Conservation (phyloP, 2,329 filamentous ascomycete genomes). For the Rutstroemia sp. region DNA sequence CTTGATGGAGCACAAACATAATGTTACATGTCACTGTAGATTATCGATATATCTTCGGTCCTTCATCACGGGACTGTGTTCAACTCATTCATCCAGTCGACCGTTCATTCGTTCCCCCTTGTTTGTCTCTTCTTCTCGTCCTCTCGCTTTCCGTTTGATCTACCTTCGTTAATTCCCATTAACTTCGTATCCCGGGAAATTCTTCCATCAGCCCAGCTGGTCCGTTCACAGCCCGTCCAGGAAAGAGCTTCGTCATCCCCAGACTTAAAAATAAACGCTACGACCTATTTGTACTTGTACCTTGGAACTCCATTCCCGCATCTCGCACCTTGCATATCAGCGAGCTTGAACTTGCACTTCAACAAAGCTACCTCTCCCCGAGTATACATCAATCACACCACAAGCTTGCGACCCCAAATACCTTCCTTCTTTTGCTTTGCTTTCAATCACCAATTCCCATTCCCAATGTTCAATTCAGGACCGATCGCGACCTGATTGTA, state of each 20-base stretch:
- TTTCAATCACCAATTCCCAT: no score
- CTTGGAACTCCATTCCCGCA: background rate
- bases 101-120: background rate
- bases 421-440: background rate
- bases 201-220: background rate
- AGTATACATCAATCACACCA: no score
- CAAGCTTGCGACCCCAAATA: background rate
- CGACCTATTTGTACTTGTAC: background rate
- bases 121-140: background rate
- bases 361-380: no score
- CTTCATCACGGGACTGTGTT: background rate
- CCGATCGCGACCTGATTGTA: background rate
- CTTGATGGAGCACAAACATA: no score
- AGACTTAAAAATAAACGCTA: background rate
- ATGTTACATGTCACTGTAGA: no score
- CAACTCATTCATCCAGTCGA: background rate
- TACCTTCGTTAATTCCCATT: background rate
- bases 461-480: background rate
- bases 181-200: background rate
- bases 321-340: background rate
- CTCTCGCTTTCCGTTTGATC: background rate
- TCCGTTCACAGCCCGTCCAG: background rate
- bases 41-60: no score
- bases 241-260: slow-evolving; percentile 5
- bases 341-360: no score